These are phyloP conservation scores for Malassezia pachydermatis DNA, from an alignment of 1,284 basidiomycete species.

Conservation along the genomic window DNA sequence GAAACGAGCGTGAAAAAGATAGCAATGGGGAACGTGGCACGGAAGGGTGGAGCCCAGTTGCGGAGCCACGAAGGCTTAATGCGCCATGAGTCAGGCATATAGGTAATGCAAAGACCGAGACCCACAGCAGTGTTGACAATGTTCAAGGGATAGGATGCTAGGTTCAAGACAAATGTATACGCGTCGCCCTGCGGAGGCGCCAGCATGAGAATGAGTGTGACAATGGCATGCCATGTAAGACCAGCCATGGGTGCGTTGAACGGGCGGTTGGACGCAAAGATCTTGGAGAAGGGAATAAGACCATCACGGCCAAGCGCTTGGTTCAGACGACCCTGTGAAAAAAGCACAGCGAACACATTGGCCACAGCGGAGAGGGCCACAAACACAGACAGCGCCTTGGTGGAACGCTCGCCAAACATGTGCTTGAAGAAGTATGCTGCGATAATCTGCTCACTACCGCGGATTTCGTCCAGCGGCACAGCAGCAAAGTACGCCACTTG, in stretches of 20 bases:
- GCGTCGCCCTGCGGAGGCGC: constrained; percentile 55
- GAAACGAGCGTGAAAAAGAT: constrained; percentile 56
- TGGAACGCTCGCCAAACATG: constrained; percentile 53
- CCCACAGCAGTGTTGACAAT: constrained; percentile 54
- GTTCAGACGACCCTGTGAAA: constrained; percentile 52
- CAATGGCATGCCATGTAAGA: constrained; percentile 49
- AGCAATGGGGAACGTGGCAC: constrained; percentile 52
- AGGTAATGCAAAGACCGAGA: constrained; percentile 53
- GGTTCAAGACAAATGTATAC: constrained; percentile 56
- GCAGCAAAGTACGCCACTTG: constrained; percentile 53
- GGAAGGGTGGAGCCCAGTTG: constrained; percentile 31
- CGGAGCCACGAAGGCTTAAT: constrained; percentile 20
- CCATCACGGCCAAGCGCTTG: constrained; percentile 57
- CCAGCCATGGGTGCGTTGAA: constrained; percentile 53
- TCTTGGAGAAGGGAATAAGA: constrained; percentile 52
- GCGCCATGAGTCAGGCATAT: constrained; percentile 17
- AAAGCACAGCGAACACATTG: constrained; percentile 52
- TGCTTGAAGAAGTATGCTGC: constrained; percentile 56
- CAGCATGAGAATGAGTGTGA: constrained; percentile 54
- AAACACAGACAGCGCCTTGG: constrained; percentile 54
- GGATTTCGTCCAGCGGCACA: constrained; percentile 53
- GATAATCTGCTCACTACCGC: constrained; percentile 52
- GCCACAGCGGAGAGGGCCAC: constrained; percentile 53
- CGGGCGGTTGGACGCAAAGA: constrained; percentile 53
- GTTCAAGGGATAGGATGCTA: constrained; percentile 55